Base-by-base conservation (phyloP, 2,329 filamentous ascomycete genomes). In the Ceratocystis alfenasii region DNA sequence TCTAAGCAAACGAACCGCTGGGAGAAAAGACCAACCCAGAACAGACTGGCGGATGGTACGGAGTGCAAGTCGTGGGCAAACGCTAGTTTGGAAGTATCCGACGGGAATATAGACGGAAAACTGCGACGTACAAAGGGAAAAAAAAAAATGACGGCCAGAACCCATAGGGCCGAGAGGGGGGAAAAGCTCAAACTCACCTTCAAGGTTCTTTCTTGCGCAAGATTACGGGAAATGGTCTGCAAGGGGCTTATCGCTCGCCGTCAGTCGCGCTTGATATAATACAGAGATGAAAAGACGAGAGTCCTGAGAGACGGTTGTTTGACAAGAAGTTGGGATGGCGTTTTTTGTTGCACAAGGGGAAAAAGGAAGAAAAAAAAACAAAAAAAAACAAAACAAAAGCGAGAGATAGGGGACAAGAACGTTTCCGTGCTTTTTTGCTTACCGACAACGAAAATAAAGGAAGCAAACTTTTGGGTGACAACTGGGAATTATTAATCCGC, bases 381-480 rank as follows among this genome's bases (percentile, higher is more conserved):
- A 65, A 44, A n/a, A 8, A 55, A 48, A 57, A 28, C 10, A 44
- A 33, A 44, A 36, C 46, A 41, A 41, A 41, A 41, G 36, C 36
- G 36, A 41, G 36, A 41, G 36, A 41, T 41, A 41, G 36, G 36
- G 36, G 36, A 41, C 8, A 41, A 33, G 30, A 48, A 33, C 20
- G 28, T 48, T 55, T 30, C 36, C 10, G 36, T 63, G 59, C 44
- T 36, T 41, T n/a, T 33, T 20, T 20, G 28, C 33, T 53, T 50
- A 33, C 17, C 46, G 22, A 46, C 12, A 30, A 25, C 62, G 30
- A 48, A 63, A 44, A 57, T n/a, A 57, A 30, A 57, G 53, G 59
- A 50, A 33, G 57, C 59, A 50, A 62, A 63, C 65, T 66, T 53
- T 50, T 62, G 59, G 57, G 57, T 53, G 63, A 65, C 57, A 65